These are phyloP conservation scores for Rhytidhysteron rufulum DNA, from an alignment of 2,329 filamentous ascomycete genomes.

Conservation along the genomic window DNA sequence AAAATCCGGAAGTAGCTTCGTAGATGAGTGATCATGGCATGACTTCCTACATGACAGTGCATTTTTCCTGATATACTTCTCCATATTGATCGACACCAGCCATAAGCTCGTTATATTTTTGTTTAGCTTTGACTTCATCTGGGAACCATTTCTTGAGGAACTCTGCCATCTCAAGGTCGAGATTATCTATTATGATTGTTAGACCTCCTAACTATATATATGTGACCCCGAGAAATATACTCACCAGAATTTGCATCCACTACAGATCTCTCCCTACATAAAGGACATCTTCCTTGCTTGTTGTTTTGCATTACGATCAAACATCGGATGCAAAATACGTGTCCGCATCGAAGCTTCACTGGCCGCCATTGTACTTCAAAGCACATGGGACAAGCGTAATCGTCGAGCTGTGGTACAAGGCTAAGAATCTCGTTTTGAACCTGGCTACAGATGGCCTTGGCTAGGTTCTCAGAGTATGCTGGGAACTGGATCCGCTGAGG, in stretches of 20 bases:
- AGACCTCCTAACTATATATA: neutral
- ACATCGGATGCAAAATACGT: conserved; percentile 81
- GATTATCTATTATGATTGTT: conserved; percentile 50
- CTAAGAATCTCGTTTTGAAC: conserved; percentile 69
- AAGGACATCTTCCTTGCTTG: conserved; percentile 65
- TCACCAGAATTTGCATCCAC: conserved; percentile 64
- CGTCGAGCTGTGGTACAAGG: conserved; percentile 75
- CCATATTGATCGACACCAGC: conserved; percentile 71
- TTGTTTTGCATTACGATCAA: conserved; percentile 74
- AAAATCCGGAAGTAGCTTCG: too few species aligned
- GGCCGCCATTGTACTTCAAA: conserved; percentile 76
- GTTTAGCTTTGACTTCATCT: conserved; percentile 61
- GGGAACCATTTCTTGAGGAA: conserved; percentile 76
- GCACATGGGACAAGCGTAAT: conserved; percentile 80
- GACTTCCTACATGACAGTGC: conserved; percentile 56
- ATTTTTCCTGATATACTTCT: conserved; percentile 58
- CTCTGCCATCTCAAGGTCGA: conserved; percentile 64
- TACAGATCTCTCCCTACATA: conserved; percentile 71
- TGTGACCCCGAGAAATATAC: too few species aligned
- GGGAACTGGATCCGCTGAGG: conserved; percentile 55
- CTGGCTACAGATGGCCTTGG: conserved; percentile 71
- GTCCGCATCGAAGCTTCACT: conserved; percentile 69
- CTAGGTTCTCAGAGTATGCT: conserved; percentile 61
- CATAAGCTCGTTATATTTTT: conserved; percentile 68
- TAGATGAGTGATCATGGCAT: too few species aligned